Evolutionary conservation across 495 filamentous ascomycete genomes (phyloP), one percentile per base, ranked within the genome.

Genomic region (Hypoxylon cercidicola): DNA sequence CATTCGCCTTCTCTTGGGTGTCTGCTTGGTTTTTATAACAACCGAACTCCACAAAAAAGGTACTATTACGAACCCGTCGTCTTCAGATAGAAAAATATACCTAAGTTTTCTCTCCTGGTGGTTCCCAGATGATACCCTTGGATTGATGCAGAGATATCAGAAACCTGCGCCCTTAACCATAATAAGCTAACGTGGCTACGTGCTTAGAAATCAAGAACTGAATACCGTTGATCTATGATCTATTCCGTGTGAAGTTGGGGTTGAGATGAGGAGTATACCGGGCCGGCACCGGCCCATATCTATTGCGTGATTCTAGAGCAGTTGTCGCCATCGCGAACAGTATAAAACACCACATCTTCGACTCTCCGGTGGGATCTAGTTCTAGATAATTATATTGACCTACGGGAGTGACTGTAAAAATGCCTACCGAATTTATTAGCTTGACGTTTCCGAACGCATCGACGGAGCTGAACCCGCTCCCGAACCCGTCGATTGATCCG

Each of bases 381-480:
- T 19, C 11, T 23, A 10, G 41, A 13, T 55, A 56, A 50, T 18
- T 25, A 18, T 28, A 28, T 28, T 28, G 45, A 56, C 35, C 10
- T 25, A 25, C 39, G 35, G 50, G 49, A 12, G 15, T 30, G 15
- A 55, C 25, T 23, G 55, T 47, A 67, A 77, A 60, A 30, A 84
- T 84, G 82, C 79, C 83, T 37, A 78, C 75, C 58, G 83, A 84
- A 75, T 85, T 84, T 67, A 85, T 85, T 60, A 82, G 79, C 61
- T 35, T 81, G 23, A 84, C 81, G 4, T 82, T 80, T 47, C 77
- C 80, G 19, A 84, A 81, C 61, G 64, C 76, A 6, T 84, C 80
- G 1, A 84, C 78, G 11, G 82, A 85, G 70, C 46, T 85, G 12
- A 66, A 76, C 20, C 82, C 81, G n/a, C 76, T 83, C 65, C 76